These are phyloP conservation scores for Fusarium sp. DNA, from an alignment of 2,329 filamentous ascomycete genomes.

Conservation along the genomic window DNA sequence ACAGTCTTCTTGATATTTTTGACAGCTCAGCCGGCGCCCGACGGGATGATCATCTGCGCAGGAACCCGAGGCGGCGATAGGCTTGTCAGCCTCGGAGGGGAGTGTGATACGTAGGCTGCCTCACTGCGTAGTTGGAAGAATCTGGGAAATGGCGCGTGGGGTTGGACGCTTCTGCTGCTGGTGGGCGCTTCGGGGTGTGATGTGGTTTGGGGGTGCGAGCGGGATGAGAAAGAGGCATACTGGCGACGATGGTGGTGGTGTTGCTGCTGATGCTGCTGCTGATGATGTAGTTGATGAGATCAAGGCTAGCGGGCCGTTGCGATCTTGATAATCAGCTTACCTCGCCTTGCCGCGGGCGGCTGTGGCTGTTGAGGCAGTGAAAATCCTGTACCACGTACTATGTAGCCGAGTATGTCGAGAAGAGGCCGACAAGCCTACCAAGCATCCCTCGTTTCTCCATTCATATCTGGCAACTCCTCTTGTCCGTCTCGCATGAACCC, in stretches of 20 bases:
- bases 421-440: no score
- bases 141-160: constrained; percentile 44
- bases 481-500: constrained; percentile 26
- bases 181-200: constrained; percentile 9
- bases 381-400: no score
- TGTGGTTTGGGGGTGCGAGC: constrained; percentile 19
- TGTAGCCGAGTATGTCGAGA: no score
- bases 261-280: not conserved
- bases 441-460: not conserved
- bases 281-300: constrained; percentile 19
- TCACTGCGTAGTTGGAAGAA: not conserved
- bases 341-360: not conserved
- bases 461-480: constrained; percentile 30
- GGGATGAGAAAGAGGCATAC: not conserved
- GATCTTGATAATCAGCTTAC: constrained; percentile 1
- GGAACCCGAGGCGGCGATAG: constrained; percentile 51
- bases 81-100: constrained; percentile 30
- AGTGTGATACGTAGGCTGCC: constrained; percentile 13
- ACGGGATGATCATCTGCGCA: constrained; percentile 52
- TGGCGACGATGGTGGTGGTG: not conserved
- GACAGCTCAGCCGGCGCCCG: constrained; percentile 46
- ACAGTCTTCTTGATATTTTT: constrained; percentile 15
- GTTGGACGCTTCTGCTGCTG: constrained; percentile 8
- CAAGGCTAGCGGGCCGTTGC: constrained; percentile 15
- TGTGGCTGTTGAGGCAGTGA: not conserved